Percentiles rank a stretch among this genome's conserved stretches.
Conservation (phyloP, 2,329 filamentous ascomycete species). For the Phialocephala sp. region DNA sequence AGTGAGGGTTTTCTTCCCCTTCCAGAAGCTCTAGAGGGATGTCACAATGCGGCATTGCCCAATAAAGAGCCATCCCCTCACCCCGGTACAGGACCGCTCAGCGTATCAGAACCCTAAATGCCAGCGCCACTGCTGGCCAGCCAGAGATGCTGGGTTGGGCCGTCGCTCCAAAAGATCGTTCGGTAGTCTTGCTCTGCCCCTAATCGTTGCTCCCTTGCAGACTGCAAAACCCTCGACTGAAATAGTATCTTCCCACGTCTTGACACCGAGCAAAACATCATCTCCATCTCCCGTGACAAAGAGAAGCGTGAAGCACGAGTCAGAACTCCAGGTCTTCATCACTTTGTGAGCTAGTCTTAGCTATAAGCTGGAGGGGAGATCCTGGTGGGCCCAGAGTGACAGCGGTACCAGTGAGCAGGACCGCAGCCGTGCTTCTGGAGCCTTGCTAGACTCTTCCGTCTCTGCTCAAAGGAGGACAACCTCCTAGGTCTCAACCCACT, state of each 20-base stretch:
- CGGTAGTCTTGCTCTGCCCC: neutral
- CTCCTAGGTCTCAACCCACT: slow-evolving; percentile 18
- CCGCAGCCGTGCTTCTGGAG: slow-evolving; percentile 18
- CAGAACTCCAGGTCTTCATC: neutral
- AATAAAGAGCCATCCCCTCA: slow-evolving; percentile 7
- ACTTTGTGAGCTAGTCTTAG: neutral
- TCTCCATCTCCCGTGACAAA: neutral
- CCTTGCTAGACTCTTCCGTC: slow-evolving; percentile 6
- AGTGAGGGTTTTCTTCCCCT: neutral
- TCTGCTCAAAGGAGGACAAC: slow-evolving; percentile 19
- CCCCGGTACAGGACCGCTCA: neutral
- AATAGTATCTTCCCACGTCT: neutral
- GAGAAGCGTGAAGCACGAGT: slow-evolving; percentile 6
- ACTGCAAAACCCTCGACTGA: neutral
- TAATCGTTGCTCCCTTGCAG: too few relatives aligned
- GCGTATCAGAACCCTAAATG: slow-evolving; percentile 11
- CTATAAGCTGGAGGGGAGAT: slow-evolving; percentile 7
- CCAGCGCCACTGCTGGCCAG: slow-evolving; percentile 5
- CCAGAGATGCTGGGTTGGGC: neutral
- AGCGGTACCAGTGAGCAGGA: slow-evolving; percentile 1
- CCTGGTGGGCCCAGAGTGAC: slow-evolving; percentile 14
- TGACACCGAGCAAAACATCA: neutral
- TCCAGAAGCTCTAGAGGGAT: slow-evolving; percentile 9
- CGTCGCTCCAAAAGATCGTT: neutral
- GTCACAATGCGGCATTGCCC: slow-evolving; percentile 12